These are phyloP conservation scores for Populus pruinosa DNA, from an alignment of 345 rosid species.

Conservation along the genomic window DNA sequence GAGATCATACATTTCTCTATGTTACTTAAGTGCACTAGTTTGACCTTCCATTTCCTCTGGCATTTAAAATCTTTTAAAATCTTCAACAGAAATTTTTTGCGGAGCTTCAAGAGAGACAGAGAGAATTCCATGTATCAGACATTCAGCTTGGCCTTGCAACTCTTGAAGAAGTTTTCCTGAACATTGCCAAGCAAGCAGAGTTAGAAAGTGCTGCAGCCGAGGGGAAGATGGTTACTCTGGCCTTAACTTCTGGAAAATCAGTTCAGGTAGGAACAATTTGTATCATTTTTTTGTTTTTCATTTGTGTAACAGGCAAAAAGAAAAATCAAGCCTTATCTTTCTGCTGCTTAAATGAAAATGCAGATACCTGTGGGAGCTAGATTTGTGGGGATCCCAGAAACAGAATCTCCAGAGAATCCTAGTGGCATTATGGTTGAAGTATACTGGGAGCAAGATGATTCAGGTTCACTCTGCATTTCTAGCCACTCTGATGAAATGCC, in stretches of 20 bases:
- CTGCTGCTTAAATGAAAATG: slow-evolving; percentile 3
- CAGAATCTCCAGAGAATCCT: slow-evolving; percentile 55
- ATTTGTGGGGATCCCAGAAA: slow-evolving; percentile 73
- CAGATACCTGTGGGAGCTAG: slow-evolving; percentile 85
- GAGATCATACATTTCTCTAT: no score
- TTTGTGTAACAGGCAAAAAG: not conserved
- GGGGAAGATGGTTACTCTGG: slow-evolving; percentile 59
- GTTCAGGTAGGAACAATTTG: slow-evolving; percentile 42
- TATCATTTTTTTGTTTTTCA: not conserved
- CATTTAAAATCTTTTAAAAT: slow-evolving; percentile 4
- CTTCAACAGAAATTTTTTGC: slow-evolving; percentile 44
- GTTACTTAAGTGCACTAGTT: no score
- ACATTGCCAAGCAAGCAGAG: slow-evolving; percentile 91
- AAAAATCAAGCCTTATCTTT: not conserved
- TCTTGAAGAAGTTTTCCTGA: slow-evolving; percentile 95
- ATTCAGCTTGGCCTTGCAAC: slow-evolving; percentile 88
- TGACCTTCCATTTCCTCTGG: not conserved
- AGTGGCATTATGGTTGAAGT: slow-evolving; percentile 88
- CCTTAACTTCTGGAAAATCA: slow-evolving; percentile 58
- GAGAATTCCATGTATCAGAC: slow-evolving; percentile 67
- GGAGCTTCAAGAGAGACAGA: slow-evolving; percentile 69
- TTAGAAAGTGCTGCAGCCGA: slow-evolving; percentile 85
- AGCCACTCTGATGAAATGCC: slow-evolving; percentile 74
- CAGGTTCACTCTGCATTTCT: slow-evolving; percentile 79
- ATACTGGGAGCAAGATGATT: slow-evolving; percentile 80